phyloP scores from a whole-genome alignment of 2,329 filamentous ascomycete species.

The Penicillium sp. region DNA sequence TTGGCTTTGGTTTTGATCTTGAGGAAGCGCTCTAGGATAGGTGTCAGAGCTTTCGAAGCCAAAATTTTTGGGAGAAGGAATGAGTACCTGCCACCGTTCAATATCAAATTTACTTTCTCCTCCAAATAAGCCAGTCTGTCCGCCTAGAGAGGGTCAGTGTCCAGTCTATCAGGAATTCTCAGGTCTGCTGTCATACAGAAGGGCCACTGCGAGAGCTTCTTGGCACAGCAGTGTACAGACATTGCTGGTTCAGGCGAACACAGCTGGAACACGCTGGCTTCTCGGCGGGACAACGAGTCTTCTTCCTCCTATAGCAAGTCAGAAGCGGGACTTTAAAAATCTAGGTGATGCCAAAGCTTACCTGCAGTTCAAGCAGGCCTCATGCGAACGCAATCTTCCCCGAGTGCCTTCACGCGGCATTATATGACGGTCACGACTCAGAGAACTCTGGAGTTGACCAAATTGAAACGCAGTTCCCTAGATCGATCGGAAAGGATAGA shows the following conservation, averaged over 20 bases:
- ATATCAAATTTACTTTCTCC: constrained; percentile 55
- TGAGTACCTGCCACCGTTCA: constrained; percentile 45
- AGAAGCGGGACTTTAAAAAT: neutral
- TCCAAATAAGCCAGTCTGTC: constrained; percentile 55
- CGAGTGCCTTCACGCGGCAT: constrained; percentile 33
- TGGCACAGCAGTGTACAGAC: constrained; percentile 46
- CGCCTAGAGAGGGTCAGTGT: constrained; percentile 39
- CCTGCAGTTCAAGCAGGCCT: constrained; percentile 51
- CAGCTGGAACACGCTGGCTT: constrained; percentile 56
- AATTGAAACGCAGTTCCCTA: neutral
- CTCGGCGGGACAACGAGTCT: constrained; percentile 55
- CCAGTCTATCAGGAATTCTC: too few relatives aligned
- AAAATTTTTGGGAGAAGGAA: neutral
- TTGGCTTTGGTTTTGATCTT: constrained; percentile 18
- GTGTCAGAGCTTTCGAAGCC: constrained; percentile 28
- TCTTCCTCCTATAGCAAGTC: constrained; percentile 46
- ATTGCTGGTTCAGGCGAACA: constrained; percentile 51
- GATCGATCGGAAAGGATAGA: neutral
- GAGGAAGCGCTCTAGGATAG: neutral
- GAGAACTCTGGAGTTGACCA: neutral
- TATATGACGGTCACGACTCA: constrained; percentile 13
- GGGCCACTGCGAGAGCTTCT: constrained; percentile 44
- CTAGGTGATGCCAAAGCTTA: constrained; percentile 26
- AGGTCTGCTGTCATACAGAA: constrained; percentile 39
- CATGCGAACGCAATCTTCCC: constrained; percentile 36